Evolutionary conservation across 2,329 filamentous ascomycete genomes (phyloP).

Genomic region (Exophiala sideris): DNA sequence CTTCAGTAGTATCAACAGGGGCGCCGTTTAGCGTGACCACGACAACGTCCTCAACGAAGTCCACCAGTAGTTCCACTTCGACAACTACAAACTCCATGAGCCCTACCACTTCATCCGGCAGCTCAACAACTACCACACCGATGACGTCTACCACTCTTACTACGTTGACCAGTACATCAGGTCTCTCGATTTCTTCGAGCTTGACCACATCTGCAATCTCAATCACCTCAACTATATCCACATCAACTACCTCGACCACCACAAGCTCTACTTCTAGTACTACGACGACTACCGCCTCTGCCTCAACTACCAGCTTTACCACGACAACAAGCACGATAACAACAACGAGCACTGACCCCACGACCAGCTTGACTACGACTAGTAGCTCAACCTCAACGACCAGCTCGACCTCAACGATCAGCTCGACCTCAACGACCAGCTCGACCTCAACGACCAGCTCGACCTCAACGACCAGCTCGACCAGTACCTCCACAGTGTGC

Average conservation of each 20-base stretch:
- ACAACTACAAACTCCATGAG: not conserved
- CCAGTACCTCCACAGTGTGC: not conserved
- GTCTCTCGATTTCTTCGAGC: no score
- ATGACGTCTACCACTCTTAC: not conserved
- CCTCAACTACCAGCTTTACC: not conserved
- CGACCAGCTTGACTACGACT: not conserved
- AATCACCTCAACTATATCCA: not conserved
- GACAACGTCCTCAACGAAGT: not conserved
- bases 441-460: not conserved
- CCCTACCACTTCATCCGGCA: constrained; percentile 13
- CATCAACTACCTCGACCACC: not conserved
- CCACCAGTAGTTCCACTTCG: not conserved
- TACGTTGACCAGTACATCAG: not conserved
- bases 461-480: not conserved
- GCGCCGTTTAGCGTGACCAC: not conserved
- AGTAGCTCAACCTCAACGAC: not conserved
- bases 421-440: not conserved
- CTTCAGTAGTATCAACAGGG: no score
- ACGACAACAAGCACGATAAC: not conserved
- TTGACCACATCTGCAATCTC: not conserved
- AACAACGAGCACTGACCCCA: not conserved
- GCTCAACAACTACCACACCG: not conserved
- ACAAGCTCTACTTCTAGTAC: not conserved
- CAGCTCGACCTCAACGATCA: no score
- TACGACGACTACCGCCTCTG: not conserved